These are phyloP conservation scores for Sporothrix mexicana DNA, from an alignment of 2,329 filamentous ascomycete genomes.

Conservation along the genomic window DNA sequence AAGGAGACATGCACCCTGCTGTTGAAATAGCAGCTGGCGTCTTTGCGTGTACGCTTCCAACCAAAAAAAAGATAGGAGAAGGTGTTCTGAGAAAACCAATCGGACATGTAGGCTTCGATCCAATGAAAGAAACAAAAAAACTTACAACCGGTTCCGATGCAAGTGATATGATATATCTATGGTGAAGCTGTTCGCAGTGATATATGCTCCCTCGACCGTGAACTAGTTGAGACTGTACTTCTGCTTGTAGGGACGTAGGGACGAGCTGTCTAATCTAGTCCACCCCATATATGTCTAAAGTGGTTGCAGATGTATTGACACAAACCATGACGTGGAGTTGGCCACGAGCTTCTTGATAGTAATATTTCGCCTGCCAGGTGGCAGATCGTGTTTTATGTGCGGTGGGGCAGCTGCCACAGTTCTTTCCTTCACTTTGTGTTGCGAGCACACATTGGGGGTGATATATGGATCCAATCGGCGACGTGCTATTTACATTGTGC, in stretches of 20 bases:
- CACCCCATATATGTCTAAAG: too few relatives aligned
- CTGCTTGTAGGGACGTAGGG: too few relatives aligned
- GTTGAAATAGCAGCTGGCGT: constrained; percentile 2
- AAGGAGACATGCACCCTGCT: constrained; percentile 27
- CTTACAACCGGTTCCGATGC: not conserved
- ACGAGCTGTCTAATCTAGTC: too few relatives aligned
- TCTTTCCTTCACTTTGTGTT: not conserved
- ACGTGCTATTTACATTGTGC: not conserved
- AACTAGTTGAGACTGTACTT: too few relatives aligned
- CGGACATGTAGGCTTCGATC: constrained; percentile 8
- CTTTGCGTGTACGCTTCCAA: constrained; percentile 32
- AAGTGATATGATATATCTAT: not conserved
- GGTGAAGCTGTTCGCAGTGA: not conserved
- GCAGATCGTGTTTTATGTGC: not conserved
- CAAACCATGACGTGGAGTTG: not conserved
- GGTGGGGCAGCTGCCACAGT: constrained; percentile 1
- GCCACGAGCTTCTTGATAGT: too few relatives aligned
- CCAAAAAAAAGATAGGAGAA: constrained; percentile 16
- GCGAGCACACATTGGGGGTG: not conserved
- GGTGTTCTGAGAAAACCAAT: constrained; percentile 30
- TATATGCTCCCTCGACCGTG: too few relatives aligned
- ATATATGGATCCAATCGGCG: not conserved
- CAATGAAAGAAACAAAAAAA: constrained; percentile 31
- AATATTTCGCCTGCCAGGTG: not conserved
- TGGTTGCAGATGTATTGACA: too few relatives aligned